These are phyloP conservation scores for Kurtzmaniella cleridarum DNA, from an alignment of 805 yeast species.

Conservation along the genomic window DNA sequence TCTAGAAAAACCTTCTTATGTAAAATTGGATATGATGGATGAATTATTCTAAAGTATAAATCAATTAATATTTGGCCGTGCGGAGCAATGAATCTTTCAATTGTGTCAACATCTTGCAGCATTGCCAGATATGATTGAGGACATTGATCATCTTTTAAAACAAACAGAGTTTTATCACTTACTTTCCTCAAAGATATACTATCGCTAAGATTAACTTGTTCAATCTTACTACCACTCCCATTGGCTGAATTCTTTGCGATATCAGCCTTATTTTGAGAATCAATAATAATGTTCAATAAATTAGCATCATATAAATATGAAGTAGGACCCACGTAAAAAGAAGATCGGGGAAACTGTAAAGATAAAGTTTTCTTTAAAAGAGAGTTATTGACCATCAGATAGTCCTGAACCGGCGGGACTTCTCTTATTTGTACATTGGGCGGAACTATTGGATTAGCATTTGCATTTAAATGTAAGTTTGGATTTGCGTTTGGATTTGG, in stretches of 20 bases:
- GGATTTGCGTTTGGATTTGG: neutral
- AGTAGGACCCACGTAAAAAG: slow-evolving; percentile 84
- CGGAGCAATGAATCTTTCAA: slow-evolving; percentile 85
- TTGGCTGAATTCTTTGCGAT: slow-evolving; percentile 2
- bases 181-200: slow-evolving; percentile 72
- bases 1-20: slow-evolving; percentile 90
- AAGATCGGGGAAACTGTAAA: slow-evolving; percentile 85
- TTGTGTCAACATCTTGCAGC: slow-evolving; percentile 74
- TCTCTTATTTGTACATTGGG: slow-evolving; percentile 46
- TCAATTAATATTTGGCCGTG: slow-evolving; percentile 80
- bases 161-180: slow-evolving; percentile 67
- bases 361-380: slow-evolving; percentile 62
- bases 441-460: slow-evolving; percentile 16
- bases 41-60: slow-evolving; percentile 77
- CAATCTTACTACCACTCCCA: slow-evolving; percentile 40
- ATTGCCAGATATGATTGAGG: slow-evolving; percentile 62
- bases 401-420: slow-evolving; percentile 60
- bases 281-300: slow-evolving; percentile 56
- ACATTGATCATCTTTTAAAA: slow-evolving; percentile 75
- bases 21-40: slow-evolving; percentile 86
- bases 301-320: slow-evolving; percentile 70
- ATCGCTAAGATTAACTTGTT: slow-evolving; percentile 70
- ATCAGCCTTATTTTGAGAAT: slow-evolving; percentile 19
- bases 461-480: neutral
- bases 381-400: slow-evolving; percentile 57